Evolutionary conservation across 2,329 filamentous ascomycete genomes (phyloP).

Genomic region (Tolypocladium album): DNA sequence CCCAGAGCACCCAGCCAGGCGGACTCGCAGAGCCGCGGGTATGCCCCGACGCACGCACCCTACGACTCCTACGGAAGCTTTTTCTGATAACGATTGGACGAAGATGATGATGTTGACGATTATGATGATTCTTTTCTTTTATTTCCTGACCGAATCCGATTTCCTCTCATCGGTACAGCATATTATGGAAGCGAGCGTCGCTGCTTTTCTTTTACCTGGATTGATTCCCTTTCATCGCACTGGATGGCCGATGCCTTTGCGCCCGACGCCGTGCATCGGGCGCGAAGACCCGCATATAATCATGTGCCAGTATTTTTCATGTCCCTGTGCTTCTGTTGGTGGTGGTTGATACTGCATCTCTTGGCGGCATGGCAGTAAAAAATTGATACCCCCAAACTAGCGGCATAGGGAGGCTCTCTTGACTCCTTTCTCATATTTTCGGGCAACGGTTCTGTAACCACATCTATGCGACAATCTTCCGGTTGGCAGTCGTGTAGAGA

Average conservation of each 20-base stretch:
- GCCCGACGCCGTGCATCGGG: slow-evolving; percentile 8
- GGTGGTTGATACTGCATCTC: slow-evolving; percentile 11
- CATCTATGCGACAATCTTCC: neutral
- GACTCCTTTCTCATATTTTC: slow-evolving; percentile 3
- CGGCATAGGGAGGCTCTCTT: slow-evolving; percentile 11
- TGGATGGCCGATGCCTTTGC: slow-evolving; percentile 1
- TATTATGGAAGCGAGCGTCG: slow-evolving; percentile 8
- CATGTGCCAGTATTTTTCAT: slow-evolving; percentile 2
- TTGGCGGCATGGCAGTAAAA: slow-evolving; percentile 11
- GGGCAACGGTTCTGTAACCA: neutral
- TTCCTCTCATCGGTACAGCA: neutral
- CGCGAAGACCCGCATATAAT: neutral
- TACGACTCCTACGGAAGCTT: slow-evolving; percentile 21
- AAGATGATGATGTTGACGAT: slow-evolving; percentile 16
- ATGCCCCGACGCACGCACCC: slow-evolving; percentile 13
- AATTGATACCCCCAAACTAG: slow-evolving; percentile 25
- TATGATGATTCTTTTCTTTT: slow-evolving; percentile 14
- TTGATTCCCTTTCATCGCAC: slow-evolving; percentile 14
- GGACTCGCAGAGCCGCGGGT: slow-evolving; percentile 28
- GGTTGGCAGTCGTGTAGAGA: neutral
- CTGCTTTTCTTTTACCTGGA: slow-evolving; percentile 5
- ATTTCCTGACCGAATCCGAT: slow-evolving; percentile 9
- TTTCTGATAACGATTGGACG: slow-evolving; percentile 19
- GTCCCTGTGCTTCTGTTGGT: slow-evolving; percentile 13
- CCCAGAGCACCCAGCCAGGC: slow-evolving; percentile 39